Conservation (phyloP, 441 rosid genomes). For the Lepidium campestre region DNA sequence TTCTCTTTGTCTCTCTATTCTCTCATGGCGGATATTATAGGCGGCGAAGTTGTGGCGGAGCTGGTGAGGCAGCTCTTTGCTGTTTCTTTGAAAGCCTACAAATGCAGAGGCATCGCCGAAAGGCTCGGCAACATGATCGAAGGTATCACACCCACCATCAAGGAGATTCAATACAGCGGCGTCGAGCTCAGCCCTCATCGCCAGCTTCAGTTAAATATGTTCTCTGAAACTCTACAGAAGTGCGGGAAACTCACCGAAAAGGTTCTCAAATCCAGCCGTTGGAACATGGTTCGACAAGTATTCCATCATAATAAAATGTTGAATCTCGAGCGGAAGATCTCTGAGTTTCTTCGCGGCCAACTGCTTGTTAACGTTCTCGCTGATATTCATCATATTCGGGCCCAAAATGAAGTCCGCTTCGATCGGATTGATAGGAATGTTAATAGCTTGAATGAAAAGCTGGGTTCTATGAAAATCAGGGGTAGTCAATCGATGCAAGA, state of each 20-base stretch:
- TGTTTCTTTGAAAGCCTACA: constrained; percentile 35
- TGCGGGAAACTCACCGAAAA: constrained; percentile 55
- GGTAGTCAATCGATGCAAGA: constrained; percentile 52
- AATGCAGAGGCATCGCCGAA: constrained; percentile 44
- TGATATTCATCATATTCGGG: constrained; percentile 63
- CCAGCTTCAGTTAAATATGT: constrained; percentile 51
- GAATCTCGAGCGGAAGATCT: constrained; percentile 44
- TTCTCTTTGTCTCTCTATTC: no score
- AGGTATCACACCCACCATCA: constrained; percentile 44
- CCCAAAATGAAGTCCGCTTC: constrained; percentile 38
- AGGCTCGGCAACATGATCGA: constrained; percentile 33
- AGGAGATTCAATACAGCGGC: constrained; percentile 60
- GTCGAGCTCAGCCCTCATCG: constrained; percentile 54
- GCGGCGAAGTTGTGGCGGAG: constrained; percentile 61
- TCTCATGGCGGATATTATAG: constrained; percentile 47
- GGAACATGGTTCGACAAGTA: constrained; percentile 69
- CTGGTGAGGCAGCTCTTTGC: constrained; percentile 39
- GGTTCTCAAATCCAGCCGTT: constrained; percentile 40
- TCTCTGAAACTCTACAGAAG: constrained; percentile 36
- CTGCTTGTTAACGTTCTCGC: constrained; percentile 39
- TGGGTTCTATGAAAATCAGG: constrained; percentile 62
- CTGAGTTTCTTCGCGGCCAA: constrained; percentile 25
- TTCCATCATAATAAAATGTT: constrained; percentile 60
- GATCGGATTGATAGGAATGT: constrained; percentile 41
- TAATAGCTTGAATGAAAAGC: constrained; percentile 38